Evolutionary conservation across 2,329 filamentous ascomycete species (phyloP).

Genomic region (Elsinoe ampelina): DNA sequence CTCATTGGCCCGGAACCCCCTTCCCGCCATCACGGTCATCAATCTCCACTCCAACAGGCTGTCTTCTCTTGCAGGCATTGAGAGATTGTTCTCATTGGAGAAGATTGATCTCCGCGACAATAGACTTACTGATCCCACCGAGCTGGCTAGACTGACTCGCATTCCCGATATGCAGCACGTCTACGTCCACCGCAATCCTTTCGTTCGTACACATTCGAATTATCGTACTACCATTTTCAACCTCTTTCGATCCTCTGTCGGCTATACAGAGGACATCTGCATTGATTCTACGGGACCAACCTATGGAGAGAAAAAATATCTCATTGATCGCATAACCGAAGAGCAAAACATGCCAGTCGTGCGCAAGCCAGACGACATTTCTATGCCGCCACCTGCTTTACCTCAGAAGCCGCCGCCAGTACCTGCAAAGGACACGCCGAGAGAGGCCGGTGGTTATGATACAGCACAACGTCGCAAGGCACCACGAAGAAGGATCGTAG

Average conservation of each 20-base stretch:
- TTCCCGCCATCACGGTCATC: slow-evolving; percentile 86
- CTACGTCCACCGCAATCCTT: slow-evolving; percentile 87
- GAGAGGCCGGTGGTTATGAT: background rate
- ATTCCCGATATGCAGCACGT: slow-evolving; percentile 89
- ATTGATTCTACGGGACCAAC: slow-evolving; percentile 77
- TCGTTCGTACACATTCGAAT: slow-evolving; percentile 73
- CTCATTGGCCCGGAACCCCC: slow-evolving; percentile 72
- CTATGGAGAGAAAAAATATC: slow-evolving; percentile 75
- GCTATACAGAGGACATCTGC: slow-evolving; percentile 80
- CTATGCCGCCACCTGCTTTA: slow-evolving; percentile 33
- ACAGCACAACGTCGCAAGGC: slow-evolving; percentile 42
- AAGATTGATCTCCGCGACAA: slow-evolving; percentile 88
- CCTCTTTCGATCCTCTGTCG: slow-evolving; percentile 79
- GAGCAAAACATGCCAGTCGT: slow-evolving; percentile 64
- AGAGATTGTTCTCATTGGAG: slow-evolving; percentile 80
- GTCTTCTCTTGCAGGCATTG: slow-evolving; percentile 77
- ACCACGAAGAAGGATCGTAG: slow-evolving; percentile 49
- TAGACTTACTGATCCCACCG: slow-evolving; percentile 77
- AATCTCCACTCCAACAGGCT: slow-evolving; percentile 87
- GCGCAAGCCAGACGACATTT: slow-evolving; percentile 48
- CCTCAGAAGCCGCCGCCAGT: background rate
- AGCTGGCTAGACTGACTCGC: slow-evolving; percentile 78
- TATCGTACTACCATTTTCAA: slow-evolving; percentile 93
- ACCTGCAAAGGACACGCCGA: background rate
- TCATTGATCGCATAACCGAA: slow-evolving; percentile 73